These are phyloP conservation scores for Xylariales sp. DNA, from an alignment of 2,329 filamentous ascomycete genomes.

Conservation along the genomic window DNA sequence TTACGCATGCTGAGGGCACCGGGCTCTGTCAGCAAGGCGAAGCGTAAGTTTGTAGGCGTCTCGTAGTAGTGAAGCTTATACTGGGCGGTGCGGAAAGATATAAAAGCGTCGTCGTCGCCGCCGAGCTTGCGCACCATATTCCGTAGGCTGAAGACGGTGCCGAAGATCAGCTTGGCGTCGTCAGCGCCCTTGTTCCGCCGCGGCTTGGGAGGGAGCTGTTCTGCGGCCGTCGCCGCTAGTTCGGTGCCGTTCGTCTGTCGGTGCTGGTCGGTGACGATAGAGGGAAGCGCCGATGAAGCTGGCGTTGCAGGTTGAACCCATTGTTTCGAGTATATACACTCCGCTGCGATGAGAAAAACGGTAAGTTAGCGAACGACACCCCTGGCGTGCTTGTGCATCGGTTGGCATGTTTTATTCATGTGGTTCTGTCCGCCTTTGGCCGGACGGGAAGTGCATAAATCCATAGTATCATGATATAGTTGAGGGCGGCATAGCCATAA, in stretches of 20 bases:
- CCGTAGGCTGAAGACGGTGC: conserved; percentile 93
- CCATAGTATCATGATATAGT: background rate
- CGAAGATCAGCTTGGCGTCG: conserved; percentile 97
- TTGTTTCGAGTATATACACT: conserved; percentile 94
- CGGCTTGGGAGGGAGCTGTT: conserved; percentile 15
- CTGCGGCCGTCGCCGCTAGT: conserved; percentile 28
- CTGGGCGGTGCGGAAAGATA: conserved; percentile 90
- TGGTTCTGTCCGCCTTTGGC: conserved; percentile 18
- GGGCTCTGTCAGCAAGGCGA: conserved; percentile 95
- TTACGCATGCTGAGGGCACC: conserved; percentile 90
- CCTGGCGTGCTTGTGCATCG: background rate
- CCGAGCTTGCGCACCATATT: conserved; percentile 98
- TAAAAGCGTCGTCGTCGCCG: conserved; percentile 92
- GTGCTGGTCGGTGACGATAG: conserved; percentile 17
- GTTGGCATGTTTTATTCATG: conserved; percentile 12
- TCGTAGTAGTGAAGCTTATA: conserved; percentile 99
- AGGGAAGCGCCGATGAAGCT: conserved; percentile 62
- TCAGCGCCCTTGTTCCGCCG: conserved; percentile 64
- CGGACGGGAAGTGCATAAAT: conserved; percentile 20
- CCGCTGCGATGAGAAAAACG: conserved; percentile 68
- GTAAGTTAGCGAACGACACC: conserved; percentile 35
- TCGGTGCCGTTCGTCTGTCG: conserved; percentile 28
- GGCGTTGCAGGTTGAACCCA: conserved; percentile 69
- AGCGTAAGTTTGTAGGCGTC: conserved; percentile 93
- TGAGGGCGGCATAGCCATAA: conserved; percentile 26